These are phyloP conservation scores for Fusarium sterilihyphosum DNA, from an alignment of 2,329 filamentous ascomycete genomes.

Conservation along the genomic window DNA sequence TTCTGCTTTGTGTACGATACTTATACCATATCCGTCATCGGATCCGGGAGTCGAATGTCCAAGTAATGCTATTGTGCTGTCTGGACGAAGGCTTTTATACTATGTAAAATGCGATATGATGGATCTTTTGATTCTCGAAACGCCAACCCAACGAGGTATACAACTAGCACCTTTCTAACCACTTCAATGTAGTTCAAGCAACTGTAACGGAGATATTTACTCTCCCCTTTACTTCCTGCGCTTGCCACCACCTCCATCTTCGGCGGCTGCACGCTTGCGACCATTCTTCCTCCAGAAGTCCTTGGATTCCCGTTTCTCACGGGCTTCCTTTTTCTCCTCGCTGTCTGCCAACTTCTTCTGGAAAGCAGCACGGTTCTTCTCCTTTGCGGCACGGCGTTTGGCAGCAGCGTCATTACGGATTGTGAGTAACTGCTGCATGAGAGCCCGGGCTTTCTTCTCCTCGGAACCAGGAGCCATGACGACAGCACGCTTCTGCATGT, in stretches of 20 bases:
- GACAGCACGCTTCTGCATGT: constrained; percentile 96
- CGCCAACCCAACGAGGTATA: constrained; percentile 41
- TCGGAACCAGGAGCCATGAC: constrained; percentile 80
- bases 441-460: constrained; percentile 86
- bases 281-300: constrained; percentile 95
- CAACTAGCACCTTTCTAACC: constrained; percentile 26
- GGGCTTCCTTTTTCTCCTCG: constrained; percentile 83
- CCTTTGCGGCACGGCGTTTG: constrained; percentile 85
- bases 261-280: constrained; percentile 66
- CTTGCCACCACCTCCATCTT: constrained; percentile 53
- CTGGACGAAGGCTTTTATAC: not conserved
- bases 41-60: not conserved
- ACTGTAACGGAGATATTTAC: not conserved
- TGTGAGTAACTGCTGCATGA: constrained; percentile 93
- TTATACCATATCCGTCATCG: not conserved
- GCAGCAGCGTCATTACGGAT: constrained; percentile 90
- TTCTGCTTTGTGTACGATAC: constrained; percentile 14
- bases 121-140: constrained; percentile 35
- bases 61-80: not conserved
- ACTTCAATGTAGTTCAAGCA: not conserved
- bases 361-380: constrained; percentile 83
- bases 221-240: constrained; percentile 42
- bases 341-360: constrained; percentile 84
- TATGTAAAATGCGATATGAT: not conserved
- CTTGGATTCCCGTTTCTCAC: constrained; percentile 91